Base-by-base conservation (phyloP, 345 rosid genomes). In the Angophora floribunda region DNA sequence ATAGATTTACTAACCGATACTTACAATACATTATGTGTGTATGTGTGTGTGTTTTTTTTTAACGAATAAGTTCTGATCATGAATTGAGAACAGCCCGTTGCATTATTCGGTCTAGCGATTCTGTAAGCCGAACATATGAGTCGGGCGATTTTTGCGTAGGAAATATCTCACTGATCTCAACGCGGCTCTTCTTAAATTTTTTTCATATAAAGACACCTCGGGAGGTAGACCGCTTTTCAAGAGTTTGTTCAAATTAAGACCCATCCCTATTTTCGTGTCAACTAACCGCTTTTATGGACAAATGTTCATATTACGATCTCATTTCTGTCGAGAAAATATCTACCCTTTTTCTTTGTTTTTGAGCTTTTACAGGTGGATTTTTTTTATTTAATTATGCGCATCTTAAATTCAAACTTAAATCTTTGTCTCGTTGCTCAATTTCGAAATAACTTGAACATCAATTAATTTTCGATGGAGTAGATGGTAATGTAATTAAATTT, bases 311-410 rank as follows among this genome's bases (percentile, higher is more conserved):
- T 70, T 63, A 2, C 47, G 61, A 70, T 19, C 17, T 7, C 36
- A 17, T 32, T 16, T 67, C 13, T 9, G 47, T 36, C 17, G 36
- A 17, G 4, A 36, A 70, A 36, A 9, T 70, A 36, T 17, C 47
- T 0, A 1, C 26, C 21, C 0, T 67, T 21, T 32, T 70, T 70
- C 9, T 36, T 17, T 13, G 7, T n/a, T 28, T 0, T 1, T 0
- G 19, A 36, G 26, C 44, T 17, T 70, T 70, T 21, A 70, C 4
- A 9, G 4, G 19, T 70, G 80, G 47, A 17, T 30, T 67, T 17
- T 9, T 36, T 36, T 36, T 36, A 2, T 67, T 17, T 36, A 36
- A 67, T 4, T 3, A 36, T 1, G 14, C 7, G 26, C 47, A 70
- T 17, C 47, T 70, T 70, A 1, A 19, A 6, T 70, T 36, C 13